Evolutionary conservation across 176 grass and related monocot species (phyloP).

Genomic region (bread wheat (Triticum aestivum)): DNA sequence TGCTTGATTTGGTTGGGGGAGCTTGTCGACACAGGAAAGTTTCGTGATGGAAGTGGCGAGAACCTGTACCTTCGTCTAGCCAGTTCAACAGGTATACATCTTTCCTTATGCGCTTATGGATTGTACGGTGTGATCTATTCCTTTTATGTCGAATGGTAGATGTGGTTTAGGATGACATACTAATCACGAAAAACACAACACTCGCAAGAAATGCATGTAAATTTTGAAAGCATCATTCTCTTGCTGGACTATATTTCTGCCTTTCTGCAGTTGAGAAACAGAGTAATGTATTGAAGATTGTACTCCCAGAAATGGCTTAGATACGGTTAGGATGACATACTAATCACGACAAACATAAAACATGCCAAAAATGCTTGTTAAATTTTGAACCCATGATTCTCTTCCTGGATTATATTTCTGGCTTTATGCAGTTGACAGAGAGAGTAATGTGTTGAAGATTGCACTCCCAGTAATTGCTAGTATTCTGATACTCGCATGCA

Average conservation of each 20-base stretch:
- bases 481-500: slow-evolving; percentile 10
- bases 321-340: background rate
- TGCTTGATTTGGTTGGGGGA: too few relatives aligned
- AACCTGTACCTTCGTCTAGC: slow-evolving; percentile 11
- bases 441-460: slow-evolving; percentile 20
- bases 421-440: slow-evolving; percentile 21
- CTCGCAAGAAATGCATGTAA: background rate
- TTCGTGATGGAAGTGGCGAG: slow-evolving; percentile 10
- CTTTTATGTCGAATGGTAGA: background rate
- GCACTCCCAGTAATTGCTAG: slow-evolving; percentile 12
- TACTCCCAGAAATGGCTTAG: slow-evolving; percentile 13
- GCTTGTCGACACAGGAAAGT: too few relatives aligned
- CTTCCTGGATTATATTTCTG: background rate
- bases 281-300: slow-evolving; percentile 14
- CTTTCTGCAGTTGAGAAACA: slow-evolving; percentile 21
- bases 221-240: background rate
- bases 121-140: background rate
- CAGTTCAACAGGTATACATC: background rate
- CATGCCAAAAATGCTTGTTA: background rate
- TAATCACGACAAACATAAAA: background rate
- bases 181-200: background rate
- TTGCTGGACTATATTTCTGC: slow-evolving; percentile 7
- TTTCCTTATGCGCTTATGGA: background rate
- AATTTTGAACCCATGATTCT: background rate
- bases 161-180: background rate